A percentile compares a stretch with the other conserved stretches of the same genome.
Evolutionary conservation across 2,329 filamentous ascomycete species (phyloP).

Genomic region (Colletotrichum sidae): DNA sequence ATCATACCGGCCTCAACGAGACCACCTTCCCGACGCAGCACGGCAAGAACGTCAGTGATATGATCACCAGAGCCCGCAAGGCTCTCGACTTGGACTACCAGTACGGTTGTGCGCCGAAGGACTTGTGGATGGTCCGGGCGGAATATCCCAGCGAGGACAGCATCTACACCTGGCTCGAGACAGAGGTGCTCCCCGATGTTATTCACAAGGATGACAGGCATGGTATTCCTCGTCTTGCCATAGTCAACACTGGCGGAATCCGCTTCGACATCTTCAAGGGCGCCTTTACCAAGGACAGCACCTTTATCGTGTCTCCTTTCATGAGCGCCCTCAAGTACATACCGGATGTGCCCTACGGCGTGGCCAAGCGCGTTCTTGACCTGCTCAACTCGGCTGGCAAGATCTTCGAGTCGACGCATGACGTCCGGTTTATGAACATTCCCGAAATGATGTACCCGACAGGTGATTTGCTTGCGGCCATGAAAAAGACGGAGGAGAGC

Average conservation of each 20-base stretch:
- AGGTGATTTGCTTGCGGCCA: constrained; percentile 36
- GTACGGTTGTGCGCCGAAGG: constrained; percentile 85
- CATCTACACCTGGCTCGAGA: constrained; percentile 84
- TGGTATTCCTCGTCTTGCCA: constrained; percentile 74
- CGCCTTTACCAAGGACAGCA: constrained; percentile 87
- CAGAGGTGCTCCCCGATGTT: constrained; percentile 77
- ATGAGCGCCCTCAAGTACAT: constrained; percentile 81
- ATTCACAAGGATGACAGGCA: constrained; percentile 68
- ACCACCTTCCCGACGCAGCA: constrained; percentile 80
- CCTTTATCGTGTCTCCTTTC: constrained; percentile 90
- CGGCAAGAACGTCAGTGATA: constrained; percentile 76
- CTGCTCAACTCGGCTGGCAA: constrained; percentile 67
- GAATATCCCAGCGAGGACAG: constrained; percentile 79
- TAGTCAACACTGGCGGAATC: constrained; percentile 91
- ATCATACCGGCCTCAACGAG: constrained; percentile 81
- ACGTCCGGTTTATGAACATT: constrained; percentile 60
- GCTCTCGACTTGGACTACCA: constrained; percentile 77
- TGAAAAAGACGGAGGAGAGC: constrained; percentile 36
- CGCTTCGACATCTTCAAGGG: constrained; percentile 97
- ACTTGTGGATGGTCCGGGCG: constrained; percentile 84
- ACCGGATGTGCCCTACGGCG: constrained; percentile 82
- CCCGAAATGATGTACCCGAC: constrained; percentile 56
- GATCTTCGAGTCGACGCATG: constrained; percentile 56
- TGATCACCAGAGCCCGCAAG: constrained; percentile 77
- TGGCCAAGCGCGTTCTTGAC: constrained; percentile 76